Base-by-base conservation (phyloP, 805 yeast species). In the Lipomyces sp. region DNA sequence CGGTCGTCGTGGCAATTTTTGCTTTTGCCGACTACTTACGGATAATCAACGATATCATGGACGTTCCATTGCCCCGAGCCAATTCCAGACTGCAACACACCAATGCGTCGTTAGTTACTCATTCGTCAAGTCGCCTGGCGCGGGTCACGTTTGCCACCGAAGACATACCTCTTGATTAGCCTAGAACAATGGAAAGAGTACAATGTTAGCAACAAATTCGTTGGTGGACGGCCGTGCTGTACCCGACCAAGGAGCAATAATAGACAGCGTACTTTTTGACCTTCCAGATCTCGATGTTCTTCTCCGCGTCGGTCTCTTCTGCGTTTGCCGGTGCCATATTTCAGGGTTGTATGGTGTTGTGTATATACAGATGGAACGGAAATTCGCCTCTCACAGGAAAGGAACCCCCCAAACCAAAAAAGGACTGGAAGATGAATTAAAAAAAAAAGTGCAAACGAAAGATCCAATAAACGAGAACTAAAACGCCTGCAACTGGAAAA, bases 1-100 rank as follows among this genome's bases (percentile, higher is more conserved):
- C 22, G 96, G 2, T 28, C 28, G 36, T 16, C 18, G 16, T 18
- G 18, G 18, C 21, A n/a, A 18, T 24, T 4, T 33, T 23, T 6
- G 16, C 26, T 23, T 14, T 24, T 22, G 32, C 10, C 28, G 18
- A 21, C 23, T 19, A 46, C 58, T n/a, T 53, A 54, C 58, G 61
- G 59, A 90, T 87, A 63, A 93, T 86, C 68, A 93, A 77, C 24
- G 97, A 89, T 67, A 93, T 93, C 98, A 93, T 93, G 22, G 98
- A 93, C 41, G 99, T 93, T 71, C 99, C 99, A 69, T 91, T 93
- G 70, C 99, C 99, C 70, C 96, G 81, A 47, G 98, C 98, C 64
- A 74, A 74, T 68, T 93, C 93, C 62, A 93, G 78, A 54, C 84
- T 80, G n/a, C n/a, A 29, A 26, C 28, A 49, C 21, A 11, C 33